Conservation (phyloP, 306 rosid species). For the Gastrolobium bilobum region DNA sequence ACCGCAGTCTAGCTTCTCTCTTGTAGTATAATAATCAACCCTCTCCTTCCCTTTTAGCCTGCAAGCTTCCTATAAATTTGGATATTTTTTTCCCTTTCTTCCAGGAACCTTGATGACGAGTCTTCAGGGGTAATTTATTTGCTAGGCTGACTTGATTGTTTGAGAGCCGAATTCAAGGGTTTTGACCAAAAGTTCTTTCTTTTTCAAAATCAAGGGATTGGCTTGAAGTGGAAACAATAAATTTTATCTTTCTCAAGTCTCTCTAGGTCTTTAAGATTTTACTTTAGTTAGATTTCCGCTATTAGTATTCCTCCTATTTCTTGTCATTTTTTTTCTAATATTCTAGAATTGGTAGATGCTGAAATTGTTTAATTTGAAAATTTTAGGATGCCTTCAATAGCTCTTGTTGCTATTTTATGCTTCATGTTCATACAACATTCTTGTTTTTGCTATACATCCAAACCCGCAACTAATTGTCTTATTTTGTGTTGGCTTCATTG, state of each 20-base stretch:
- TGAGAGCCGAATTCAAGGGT: not conserved
- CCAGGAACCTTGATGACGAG: not conserved
- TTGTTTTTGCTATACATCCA: slow-evolving; percentile 28
- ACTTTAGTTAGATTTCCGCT: slow-evolving; percentile 13
- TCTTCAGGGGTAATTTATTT: not conserved
- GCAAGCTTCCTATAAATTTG: not conserved
- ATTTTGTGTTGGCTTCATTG: slow-evolving; percentile 43
- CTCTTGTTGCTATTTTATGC: slow-evolving; percentile 26
- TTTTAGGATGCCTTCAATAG: slow-evolving; percentile 23
- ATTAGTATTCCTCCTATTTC: slow-evolving; percentile 1
- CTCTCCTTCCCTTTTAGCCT: not conserved
- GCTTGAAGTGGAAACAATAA: slow-evolving; percentile 16
- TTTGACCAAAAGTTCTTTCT: slow-evolving; percentile 16
- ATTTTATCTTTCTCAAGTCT: not conserved
- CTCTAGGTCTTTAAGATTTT: slow-evolving; percentile 27
- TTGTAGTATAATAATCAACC: not conserved
- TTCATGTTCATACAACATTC: slow-evolving; percentile 19
- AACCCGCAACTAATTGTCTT: slow-evolving; percentile 40
- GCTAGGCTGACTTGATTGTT: not conserved
- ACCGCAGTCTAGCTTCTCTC: not conserved
- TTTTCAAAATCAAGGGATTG: slow-evolving; percentile 2
- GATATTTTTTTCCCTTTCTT: not conserved
- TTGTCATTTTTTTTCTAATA: slow-evolving; percentile 15
- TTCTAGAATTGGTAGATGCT: slow-evolving; percentile 33
- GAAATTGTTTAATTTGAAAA: slow-evolving; percentile 21